These are phyloP conservation scores for Lunularia cruciata DNA, from an alignment of 225 moss, liverwort and hornwort species.

Conservation along the genomic window DNA sequence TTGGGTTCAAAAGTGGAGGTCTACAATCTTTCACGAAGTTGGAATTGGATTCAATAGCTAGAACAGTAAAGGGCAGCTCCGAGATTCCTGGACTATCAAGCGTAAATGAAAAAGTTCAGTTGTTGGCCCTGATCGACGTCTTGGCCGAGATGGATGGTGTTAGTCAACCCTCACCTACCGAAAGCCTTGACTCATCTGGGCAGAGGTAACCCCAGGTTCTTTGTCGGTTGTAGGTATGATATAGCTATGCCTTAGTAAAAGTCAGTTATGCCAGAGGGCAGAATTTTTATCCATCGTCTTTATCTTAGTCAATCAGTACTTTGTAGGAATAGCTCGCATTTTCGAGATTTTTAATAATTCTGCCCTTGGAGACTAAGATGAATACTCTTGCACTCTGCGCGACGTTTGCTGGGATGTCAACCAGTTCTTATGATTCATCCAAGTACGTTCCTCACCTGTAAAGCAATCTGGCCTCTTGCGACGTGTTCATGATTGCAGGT, in stretches of 20 bases:
- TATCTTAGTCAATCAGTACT: too few species aligned
- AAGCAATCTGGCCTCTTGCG: not conserved
- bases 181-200: constrained; percentile 72
- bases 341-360: too few species aligned
- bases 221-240: too few species aligned
- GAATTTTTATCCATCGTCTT: too few species aligned
- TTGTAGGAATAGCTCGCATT: too few species aligned
- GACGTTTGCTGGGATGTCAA: too few species aligned
- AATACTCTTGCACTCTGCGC: too few species aligned
- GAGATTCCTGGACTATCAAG: constrained; percentile 51
- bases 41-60: constrained; percentile 62
- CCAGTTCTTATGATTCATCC: too few species aligned
- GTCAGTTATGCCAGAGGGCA: too few species aligned
- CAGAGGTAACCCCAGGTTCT: constrained; percentile 64
- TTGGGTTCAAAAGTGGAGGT: constrained; percentile 58
- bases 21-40: constrained; percentile 56
- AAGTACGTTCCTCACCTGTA: too few species aligned
- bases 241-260: too few species aligned
- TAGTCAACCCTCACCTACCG: constrained; percentile 50
- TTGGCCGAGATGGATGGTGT: constrained; percentile 96
- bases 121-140: constrained; percentile 73
- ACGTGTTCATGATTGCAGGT: constrained; percentile 41
- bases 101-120: constrained; percentile 52
- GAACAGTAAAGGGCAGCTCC: constrained; percentile 46
- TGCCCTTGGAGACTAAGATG: too few species aligned